phyloP scores from a whole-genome alignment of 2,329 filamentous ascomycete species.

The Monosporascus sp. region DNA sequence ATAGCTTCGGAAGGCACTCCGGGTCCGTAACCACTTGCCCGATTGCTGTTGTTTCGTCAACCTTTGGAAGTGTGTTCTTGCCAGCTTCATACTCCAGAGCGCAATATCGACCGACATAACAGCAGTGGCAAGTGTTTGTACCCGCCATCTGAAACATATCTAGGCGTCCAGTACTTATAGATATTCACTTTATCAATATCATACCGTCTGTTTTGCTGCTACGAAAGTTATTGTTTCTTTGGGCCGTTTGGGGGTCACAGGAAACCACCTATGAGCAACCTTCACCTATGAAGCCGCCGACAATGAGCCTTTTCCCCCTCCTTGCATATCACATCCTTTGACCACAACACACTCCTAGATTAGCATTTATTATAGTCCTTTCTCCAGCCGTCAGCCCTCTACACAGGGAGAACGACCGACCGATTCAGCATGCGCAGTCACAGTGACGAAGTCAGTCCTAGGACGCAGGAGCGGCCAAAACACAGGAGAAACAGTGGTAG shows the following conservation, averaged over 20 bases:
- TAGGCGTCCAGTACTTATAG: too few relatives aligned
- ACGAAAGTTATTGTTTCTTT: too few relatives aligned
- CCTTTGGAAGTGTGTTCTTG: too few relatives aligned
- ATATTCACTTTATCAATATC: too few relatives aligned
- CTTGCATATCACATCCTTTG: conserved; percentile 2
- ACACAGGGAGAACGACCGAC: conserved; percentile 1
- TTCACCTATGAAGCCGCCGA: conserved; percentile 1
- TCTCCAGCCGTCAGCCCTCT: not conserved
- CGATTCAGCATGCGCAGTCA: conserved; percentile 11
- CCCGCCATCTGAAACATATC: too few relatives aligned
- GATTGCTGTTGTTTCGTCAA: too few relatives aligned
- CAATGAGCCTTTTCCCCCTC: conserved; percentile 10
- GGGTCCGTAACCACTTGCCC: too few relatives aligned
- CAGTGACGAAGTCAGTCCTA: conserved; percentile 13
- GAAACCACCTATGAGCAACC: not conserved
- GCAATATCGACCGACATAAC: too few relatives aligned
- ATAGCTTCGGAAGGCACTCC: too few relatives aligned
- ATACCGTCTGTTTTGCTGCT: too few relatives aligned
- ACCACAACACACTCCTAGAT: conserved; percentile 1
- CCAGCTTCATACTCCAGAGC: too few relatives aligned
- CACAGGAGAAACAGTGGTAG: conserved; percentile 11
- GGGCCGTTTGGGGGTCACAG: not conserved
- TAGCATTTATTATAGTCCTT: not conserved
- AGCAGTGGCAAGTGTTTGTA: too few relatives aligned
- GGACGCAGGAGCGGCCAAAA: conserved; percentile 11